Base-by-base conservation (phyloP, 495 filamentous ascomycete genomes). In the Lasiosphaeris hirsuta region DNA sequence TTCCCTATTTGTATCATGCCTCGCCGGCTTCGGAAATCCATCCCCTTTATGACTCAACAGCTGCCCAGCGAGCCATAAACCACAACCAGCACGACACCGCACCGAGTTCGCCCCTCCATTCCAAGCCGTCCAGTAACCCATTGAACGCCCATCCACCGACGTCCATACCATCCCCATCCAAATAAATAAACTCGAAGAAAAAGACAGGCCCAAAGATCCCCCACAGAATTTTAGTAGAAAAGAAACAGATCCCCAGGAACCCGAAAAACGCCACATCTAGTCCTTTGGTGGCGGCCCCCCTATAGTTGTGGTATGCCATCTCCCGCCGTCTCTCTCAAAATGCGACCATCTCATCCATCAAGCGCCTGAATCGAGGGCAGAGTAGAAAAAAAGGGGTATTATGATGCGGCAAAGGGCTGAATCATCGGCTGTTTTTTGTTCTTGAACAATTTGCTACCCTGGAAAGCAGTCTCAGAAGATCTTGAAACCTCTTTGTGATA, bases 291-390 rank as follows among this genome's bases (percentile, higher is more conserved):
- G 30, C 43, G 43, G 17, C 30, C 43, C 15, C 43, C 43, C 14
- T 46, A 19, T 43, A 46, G 43, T 46, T 46, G 43, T 46, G 19
- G 41, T 44, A 46, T 46, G 43, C 10, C 30, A 46, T 46, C 43
- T 15, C 30, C 43, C 43, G 2, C 23, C 4, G 15, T 46, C 17
- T 46, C 43, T 23, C 17, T 46, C 43, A 46, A 18, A 19, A 23
- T 10, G 43, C 43, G 43, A 11, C 43, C 43, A 23, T 13, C 10
- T 46, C 43, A 15, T 46, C 43, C 18, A 23, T 10, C 43, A 46
- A 17, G 15, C 13, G 10, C 17, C 18, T 23, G 14, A 46, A 46
- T 46, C 43, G 43, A 46, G 13, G 14, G 43, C 42, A 46, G 30
- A 46, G 43, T 23, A 9, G 17, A 46, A 46, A 9, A n/a, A 46